These are phyloP conservation scores for Rhynchosporium graminicola DNA, from an alignment of 2,329 filamentous ascomycete genomes.

Conservation along the genomic window DNA sequence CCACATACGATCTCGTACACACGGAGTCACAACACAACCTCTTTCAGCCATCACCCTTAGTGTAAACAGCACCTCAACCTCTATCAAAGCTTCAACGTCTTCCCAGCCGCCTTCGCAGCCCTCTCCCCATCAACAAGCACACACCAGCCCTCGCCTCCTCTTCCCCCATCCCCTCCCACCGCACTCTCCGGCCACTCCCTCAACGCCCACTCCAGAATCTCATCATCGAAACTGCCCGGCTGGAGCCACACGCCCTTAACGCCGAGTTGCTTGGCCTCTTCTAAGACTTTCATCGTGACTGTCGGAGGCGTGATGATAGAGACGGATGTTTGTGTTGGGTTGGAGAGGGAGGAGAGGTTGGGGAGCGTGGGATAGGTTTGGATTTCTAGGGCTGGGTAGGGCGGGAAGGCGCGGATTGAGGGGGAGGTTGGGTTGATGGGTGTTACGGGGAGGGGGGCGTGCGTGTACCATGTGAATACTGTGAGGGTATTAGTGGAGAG, in stretches of 20 bases:
- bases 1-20: no score
- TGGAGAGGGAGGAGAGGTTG: slow-evolving; percentile 62
- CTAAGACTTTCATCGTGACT: slow-evolving; percentile 71
- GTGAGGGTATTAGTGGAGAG: slow-evolving; percentile 6
- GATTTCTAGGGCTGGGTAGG: slow-evolving; percentile 38
- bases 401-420: slow-evolving; percentile 58
- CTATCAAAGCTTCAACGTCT: slow-evolving; percentile 32
- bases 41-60: no score
- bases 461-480: slow-evolving; percentile 91
- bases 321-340: slow-evolving; percentile 71
- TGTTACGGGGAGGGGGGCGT: slow-evolving; percentile 72
- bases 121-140: slow-evolving; percentile 80
- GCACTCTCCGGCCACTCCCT: slow-evolving; percentile 65
- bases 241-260: slow-evolving; percentile 83
- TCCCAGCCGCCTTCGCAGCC: slow-evolving; percentile 58
- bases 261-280: slow-evolving; percentile 67
- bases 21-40: no score
- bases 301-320: slow-evolving; percentile 85
- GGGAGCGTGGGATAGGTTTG: slow-evolving; percentile 52
- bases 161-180: slow-evolving; percentile 67
- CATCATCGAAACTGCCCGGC: slow-evolving; percentile 82
- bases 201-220: slow-evolving; percentile 69
- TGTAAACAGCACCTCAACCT: neutral
- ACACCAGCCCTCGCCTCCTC: slow-evolving; percentile 78
- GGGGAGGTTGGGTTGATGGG: slow-evolving; percentile 78